Evolutionary conservation across 2,329 filamentous ascomycete genomes (phyloP).

Genomic region (Monilinia fructigena): DNA sequence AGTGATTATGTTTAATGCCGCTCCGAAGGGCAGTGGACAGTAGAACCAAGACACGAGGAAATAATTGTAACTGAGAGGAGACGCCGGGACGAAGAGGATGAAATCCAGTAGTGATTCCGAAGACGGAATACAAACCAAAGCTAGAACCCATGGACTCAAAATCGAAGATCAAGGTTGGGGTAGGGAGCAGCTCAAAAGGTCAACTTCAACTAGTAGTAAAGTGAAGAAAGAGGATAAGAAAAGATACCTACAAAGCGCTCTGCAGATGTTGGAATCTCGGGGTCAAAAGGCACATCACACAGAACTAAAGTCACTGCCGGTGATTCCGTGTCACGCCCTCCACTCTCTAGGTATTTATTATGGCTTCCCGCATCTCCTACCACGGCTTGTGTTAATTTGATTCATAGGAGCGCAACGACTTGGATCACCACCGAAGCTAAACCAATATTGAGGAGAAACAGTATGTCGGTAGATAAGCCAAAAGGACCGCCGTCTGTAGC

Average conservation of each 20-base stretch:
- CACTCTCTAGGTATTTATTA: slow-evolving; percentile 32
- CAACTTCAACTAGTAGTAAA: slow-evolving; percentile 29
- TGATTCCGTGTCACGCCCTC: slow-evolving; percentile 28
- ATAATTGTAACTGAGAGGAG: slow-evolving; percentile 30
- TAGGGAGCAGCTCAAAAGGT: slow-evolving; percentile 28
- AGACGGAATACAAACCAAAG: slow-evolving; percentile 22
- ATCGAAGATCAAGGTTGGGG: slow-evolving; percentile 34
- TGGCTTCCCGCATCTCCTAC: neutral
- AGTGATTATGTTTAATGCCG: slow-evolving; percentile 32
- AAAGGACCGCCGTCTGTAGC: slow-evolving; percentile 27
- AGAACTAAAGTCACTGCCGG: slow-evolving; percentile 28
- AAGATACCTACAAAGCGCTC: slow-evolving; percentile 24
- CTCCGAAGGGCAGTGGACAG: slow-evolving; percentile 25
- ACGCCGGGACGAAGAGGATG: slow-evolving; percentile 29
- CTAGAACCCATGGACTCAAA: slow-evolving; percentile 27
- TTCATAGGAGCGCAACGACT: slow-evolving; percentile 24
- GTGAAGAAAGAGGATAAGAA: slow-evolving; percentile 24
- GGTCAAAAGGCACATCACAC: slow-evolving; percentile 30
- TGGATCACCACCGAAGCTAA: slow-evolving; percentile 24
- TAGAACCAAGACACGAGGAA: slow-evolving; percentile 20
- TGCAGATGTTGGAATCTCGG: slow-evolving; percentile 23
- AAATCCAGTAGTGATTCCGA: slow-evolving; percentile 33
- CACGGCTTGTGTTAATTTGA: slow-evolving; percentile 27
- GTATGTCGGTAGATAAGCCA: slow-evolving; percentile 30
- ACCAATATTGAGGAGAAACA: slow-evolving; percentile 31